phyloP scores from a whole-genome alignment of 1,284 basidiomycete genomes.

The Vanrija sp. region DNA sequence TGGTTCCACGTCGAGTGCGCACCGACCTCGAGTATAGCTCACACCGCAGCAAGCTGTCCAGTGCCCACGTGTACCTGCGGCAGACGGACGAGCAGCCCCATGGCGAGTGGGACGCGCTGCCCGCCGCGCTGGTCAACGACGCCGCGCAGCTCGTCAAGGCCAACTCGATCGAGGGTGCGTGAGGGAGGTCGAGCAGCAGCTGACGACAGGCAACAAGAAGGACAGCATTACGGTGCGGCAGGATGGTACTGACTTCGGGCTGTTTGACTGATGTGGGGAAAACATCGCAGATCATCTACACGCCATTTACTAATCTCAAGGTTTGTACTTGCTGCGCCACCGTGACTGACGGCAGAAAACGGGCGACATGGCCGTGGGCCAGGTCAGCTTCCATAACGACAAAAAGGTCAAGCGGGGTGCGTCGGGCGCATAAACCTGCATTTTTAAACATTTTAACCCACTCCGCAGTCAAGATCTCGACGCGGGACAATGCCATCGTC shows the following conservation, averaged over 20 bases:
- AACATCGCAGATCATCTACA: conserved; percentile 69
- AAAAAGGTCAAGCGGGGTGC: conserved; percentile 75
- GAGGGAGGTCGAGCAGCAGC: not conserved
- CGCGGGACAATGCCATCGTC: conserved; percentile 83
- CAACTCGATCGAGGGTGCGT: conserved; percentile 87
- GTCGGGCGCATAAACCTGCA: conserved; percentile 14
- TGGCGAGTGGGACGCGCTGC: conserved; percentile 74
- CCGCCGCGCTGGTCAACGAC: conserved; percentile 71
- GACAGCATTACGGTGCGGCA: conserved; percentile 66
- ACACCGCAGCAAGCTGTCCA: conserved; percentile 72
- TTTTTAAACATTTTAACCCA: not conserved
- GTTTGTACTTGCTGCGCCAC: conserved; percentile 49
- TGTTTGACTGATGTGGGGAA: not conserved
- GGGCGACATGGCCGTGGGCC: conserved; percentile 92
- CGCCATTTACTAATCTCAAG: conserved; percentile 83
- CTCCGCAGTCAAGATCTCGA: conserved; percentile 65
- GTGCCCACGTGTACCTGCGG: conserved; percentile 89
- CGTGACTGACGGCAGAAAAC: conserved; percentile 64
- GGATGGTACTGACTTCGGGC: not conserved
- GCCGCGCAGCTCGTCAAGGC: conserved; percentile 95
- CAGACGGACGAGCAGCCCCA: conserved; percentile 66
- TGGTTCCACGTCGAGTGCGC: conserved; percentile 58
- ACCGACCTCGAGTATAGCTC: not conserved
- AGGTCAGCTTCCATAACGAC: conserved; percentile 90
- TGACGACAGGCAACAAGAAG: conserved; percentile 80